Evolutionary conservation across 176 grass and related monocot species (phyloP).

Genomic region (Avena eriantha): DNA sequence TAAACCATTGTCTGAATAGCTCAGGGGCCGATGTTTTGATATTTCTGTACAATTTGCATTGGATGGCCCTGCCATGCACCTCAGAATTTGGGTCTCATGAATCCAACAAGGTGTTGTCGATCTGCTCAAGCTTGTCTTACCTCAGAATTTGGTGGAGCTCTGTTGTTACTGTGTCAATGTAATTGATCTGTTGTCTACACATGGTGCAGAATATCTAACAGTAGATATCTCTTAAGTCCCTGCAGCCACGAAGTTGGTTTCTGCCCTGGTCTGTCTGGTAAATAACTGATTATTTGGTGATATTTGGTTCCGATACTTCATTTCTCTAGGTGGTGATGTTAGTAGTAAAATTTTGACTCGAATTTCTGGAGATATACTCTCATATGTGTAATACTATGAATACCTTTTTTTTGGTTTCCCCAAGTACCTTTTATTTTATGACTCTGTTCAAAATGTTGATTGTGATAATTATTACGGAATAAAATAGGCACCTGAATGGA

Average conservation of each 20-base stretch:
- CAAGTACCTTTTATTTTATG: not conserved
- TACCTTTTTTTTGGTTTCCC: not conserved
- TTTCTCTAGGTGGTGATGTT: slow-evolving; percentile 45
- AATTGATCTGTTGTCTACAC: not conserved
- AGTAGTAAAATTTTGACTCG: slow-evolving; percentile 52
- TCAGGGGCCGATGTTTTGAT: slow-evolving; percentile 16
- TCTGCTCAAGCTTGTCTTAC: slow-evolving; percentile 22
- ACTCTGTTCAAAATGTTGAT: too few relatives aligned
- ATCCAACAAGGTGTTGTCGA: not conserved
- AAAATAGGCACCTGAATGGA: not conserved
- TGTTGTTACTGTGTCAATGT: slow-evolving; percentile 23
- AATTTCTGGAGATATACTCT: slow-evolving; percentile 20
- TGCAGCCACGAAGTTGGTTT: slow-evolving; percentile 9
- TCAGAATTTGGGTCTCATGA: not conserved
- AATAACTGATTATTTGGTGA: slow-evolving; percentile 54
- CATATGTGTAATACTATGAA: slow-evolving; percentile 32
- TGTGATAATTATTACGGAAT: not conserved
- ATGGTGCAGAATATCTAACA: slow-evolving; percentile 21
- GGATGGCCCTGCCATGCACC: not conserved
- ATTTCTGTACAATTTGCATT: not conserved
- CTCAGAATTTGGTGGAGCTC: slow-evolving; percentile 48
- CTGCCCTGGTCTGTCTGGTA: slow-evolving; percentile 17
- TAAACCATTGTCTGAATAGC: slow-evolving; percentile 19
- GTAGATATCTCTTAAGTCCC: slow-evolving; percentile 25
- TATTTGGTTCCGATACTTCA: slow-evolving; percentile 26